phyloP scores from a whole-genome alignment of 345 rosid genomes.

The Gossypium herbaceum region DNA sequence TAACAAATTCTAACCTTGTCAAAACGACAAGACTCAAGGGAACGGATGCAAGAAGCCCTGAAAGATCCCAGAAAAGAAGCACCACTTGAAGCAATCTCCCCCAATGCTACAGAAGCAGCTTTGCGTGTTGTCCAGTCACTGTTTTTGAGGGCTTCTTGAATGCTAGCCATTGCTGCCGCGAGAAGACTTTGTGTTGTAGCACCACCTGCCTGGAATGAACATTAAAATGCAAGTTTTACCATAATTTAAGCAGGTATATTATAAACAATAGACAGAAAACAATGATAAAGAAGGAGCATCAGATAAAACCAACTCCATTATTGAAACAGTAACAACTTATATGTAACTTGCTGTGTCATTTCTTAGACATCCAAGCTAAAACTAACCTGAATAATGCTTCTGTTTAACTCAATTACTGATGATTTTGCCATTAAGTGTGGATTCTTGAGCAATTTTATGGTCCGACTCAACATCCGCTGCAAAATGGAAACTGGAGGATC shows the following conservation, averaged over 20 bases:
- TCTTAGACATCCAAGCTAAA: background rate
- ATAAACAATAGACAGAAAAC: background rate
- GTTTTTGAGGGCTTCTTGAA: conserved; percentile 71
- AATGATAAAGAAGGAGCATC: background rate
- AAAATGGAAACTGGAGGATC: conserved; percentile 65
- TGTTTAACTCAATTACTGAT: conserved; percentile 70
- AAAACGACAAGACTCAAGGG: conserved; percentile 90
- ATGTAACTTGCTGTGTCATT: background rate
- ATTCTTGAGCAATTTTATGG: conserved; percentile 70
- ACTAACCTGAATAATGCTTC: conserved; percentile 68
- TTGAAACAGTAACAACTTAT: background rate
- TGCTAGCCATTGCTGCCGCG: conserved; percentile 59
- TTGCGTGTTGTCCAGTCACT: conserved; percentile 90
- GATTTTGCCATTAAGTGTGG: conserved; percentile 87
- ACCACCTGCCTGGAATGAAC: conserved; percentile 77
- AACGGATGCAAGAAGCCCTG: conserved; percentile 60
- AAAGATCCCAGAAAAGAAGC: conserved; percentile 61
- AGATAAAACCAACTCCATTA: background rate
- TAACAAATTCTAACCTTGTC: conserved; percentile 57
- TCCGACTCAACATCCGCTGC: conserved; percentile 68
- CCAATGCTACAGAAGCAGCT: conserved; percentile 79
- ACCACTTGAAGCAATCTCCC: conserved; percentile 68
- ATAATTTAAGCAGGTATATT: background rate
- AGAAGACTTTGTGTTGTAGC: conserved; percentile 56
- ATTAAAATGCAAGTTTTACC: background rate